Evolutionary conservation across 805 yeast species (phyloP).

Genomic region (Starmerella vitae): DNA sequence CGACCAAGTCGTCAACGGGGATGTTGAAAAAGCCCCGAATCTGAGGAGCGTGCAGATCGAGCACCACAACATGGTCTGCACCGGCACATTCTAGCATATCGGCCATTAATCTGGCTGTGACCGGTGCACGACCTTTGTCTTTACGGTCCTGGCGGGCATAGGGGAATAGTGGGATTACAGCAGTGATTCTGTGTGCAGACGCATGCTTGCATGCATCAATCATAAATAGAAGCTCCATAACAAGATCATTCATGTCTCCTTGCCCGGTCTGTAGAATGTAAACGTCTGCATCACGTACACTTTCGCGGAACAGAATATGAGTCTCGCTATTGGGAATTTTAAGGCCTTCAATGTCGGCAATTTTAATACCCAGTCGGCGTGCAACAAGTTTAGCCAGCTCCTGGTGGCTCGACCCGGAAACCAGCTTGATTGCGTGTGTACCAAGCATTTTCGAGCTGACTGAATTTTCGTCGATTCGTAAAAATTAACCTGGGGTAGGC

Average conservation of each 20-base stretch:
- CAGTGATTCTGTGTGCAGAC: conserved; percentile 85
- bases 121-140: conserved; percentile 91
- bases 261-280: conserved; percentile 75
- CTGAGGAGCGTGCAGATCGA: conserved; percentile 96
- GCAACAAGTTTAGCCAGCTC: conserved; percentile 65
- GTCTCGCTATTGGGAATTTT: conserved; percentile 83
- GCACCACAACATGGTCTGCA: conserved; percentile 86
- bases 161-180: conserved; percentile 89
- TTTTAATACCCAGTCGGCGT: conserved; percentile 45
- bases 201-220: conserved; percentile 94
- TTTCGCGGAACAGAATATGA: conserved; percentile 74
- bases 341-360: conserved; percentile 66
- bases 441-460: conserved; percentile 12
- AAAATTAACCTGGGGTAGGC: too few species aligned
- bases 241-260: conserved; percentile 71
- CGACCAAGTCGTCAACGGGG: conserved; percentile 91
- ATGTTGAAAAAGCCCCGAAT: conserved; percentile 93
- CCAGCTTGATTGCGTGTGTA: conserved; percentile 34
- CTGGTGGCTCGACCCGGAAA: conserved; percentile 74
- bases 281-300: conserved; percentile 83
- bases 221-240: conserved; percentile 79
- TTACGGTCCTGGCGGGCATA: conserved; percentile 96
- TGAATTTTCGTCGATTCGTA: too few species aligned
- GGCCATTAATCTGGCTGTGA: conserved; percentile 88
- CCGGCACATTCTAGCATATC: conserved; percentile 87